A percentile compares a stretch with the other conserved stretches of the same genome.
These are phyloP conservation scores for Syncephalastrum sp. DNA, from an alignment of 371 early-diverging fungal genomes.

Conservation along the genomic window DNA sequence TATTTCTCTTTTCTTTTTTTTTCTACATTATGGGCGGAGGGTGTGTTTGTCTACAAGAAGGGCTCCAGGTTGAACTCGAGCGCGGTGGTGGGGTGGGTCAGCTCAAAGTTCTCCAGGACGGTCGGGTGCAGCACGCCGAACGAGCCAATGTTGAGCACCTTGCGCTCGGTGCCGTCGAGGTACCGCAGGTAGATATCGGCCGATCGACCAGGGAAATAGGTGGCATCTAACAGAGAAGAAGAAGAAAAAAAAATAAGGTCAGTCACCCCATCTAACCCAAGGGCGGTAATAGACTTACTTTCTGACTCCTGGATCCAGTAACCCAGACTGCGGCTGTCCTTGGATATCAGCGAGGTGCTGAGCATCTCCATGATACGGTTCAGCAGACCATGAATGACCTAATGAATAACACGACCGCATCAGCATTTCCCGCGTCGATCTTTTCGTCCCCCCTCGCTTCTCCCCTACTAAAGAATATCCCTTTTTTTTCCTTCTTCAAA, in stretches of 20 bases:
- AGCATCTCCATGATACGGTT: constrained; percentile 91
- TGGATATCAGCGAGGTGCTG: constrained; percentile 48
- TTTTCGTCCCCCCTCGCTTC: no score
- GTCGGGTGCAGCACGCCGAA: constrained; percentile 95
- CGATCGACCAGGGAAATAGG: constrained; percentile 91
- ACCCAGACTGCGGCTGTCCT: constrained; percentile 47
- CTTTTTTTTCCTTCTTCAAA: background rate
- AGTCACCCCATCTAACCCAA: background rate
- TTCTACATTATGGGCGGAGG: constrained; percentile 11
- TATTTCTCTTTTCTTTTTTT: background rate
- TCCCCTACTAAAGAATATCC: no score
- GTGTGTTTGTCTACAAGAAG: constrained; percentile 66
- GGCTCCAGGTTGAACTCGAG: constrained; percentile 96
- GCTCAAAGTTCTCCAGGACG: constrained; percentile 84
- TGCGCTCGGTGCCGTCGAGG: constrained; percentile 44
- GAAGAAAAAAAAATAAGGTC: background rate
- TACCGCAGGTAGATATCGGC: constrained; percentile 81
- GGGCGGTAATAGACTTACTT: constrained; percentile 40
- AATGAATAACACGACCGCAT: constrained; percentile 5
- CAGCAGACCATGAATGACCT: constrained; percentile 88
- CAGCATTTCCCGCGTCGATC: background rate
- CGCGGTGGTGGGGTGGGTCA: constrained; percentile 84
- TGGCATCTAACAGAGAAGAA: constrained; percentile 53
- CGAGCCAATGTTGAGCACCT: constrained; percentile 67
- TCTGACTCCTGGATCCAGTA: constrained; percentile 85